Base-by-base conservation (phyloP, 176 grass and related monocot genomes). In the Bromus sterilis region DNA sequence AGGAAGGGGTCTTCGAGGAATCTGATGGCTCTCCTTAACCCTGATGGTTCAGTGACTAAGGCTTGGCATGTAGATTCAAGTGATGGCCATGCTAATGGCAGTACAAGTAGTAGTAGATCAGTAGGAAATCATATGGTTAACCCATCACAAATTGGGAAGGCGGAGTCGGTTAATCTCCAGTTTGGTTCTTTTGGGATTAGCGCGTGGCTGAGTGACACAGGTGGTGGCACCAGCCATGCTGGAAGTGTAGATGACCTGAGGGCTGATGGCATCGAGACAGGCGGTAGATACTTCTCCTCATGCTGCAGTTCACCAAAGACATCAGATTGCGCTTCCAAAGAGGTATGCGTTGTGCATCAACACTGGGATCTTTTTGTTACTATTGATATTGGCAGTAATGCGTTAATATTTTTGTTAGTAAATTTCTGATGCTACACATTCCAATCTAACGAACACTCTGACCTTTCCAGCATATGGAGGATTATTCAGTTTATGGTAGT, bases 181-280 rank as follows among this genome's bases (percentile, higher is more conserved):
- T 99, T 99, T 73, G 96, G 96, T 21, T 82, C 76, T 86, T 99
- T 99, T 21, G 96, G 96, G 21, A 84, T 99, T 67, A 99, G 93
- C 26, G 90, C 93, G 2, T 99, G 91, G 96, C 85, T 83, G 46
- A 88, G 74, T 83, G 91, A 95, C 34, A 78, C 77, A 2, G 84
- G 92, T 24, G 84, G 92, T 29, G 90, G 90, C 53, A 94, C 96
- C 7, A 99, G 96, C 65, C 87, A 93, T 46, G 33, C 95, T 70
- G 95, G 88, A 23, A 98, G 92, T 49, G 62, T 89, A 8, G 88
- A 94, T 77, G 95, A 90, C 60, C 84, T 83, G 15, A 93, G 85
- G 56, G 86, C 43, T 80, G 85, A 94, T 82, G 79, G 80, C 11
- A 58, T 77, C 1, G 94, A 90, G 35, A 85, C 80, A 4, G 33